Percentiles rank a stretch among this genome's conserved stretches.
phyloP scores from a whole-genome alignment of 257 asterid species.

The Przewalskia tangutica region DNA sequence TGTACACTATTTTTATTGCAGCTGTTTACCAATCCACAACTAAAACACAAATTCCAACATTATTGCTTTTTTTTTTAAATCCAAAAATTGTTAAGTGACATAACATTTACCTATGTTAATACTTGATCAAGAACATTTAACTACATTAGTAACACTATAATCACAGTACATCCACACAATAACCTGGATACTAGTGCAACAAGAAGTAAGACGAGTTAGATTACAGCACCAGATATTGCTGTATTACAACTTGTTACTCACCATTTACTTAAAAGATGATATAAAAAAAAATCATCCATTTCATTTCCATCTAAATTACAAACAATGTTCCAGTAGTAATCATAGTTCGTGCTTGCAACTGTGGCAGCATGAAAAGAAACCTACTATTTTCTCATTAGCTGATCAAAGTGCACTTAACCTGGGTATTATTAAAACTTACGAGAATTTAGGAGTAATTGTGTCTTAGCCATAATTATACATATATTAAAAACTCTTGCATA shows the following conservation, averaged over 20 bases:
- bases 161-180: neutral
- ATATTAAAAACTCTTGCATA: too few species aligned
- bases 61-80: too few species aligned
- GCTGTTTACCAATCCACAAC: too few species aligned
- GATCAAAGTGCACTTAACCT: neutral
- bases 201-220: neutral
- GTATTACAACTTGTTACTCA: neutral
- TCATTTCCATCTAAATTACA: neutral
- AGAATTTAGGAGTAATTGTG: too few species aligned
- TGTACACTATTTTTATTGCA: too few species aligned
- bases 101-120: neutral
- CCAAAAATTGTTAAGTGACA: too few species aligned
- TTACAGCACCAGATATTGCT: neutral
- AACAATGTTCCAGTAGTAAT: neutral
- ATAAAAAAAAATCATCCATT: neutral
- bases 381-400: neutral
- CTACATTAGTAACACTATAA: neutral
- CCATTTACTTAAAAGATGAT: neutral
- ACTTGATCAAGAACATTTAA: neutral
- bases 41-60: too few species aligned
- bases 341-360: neutral
- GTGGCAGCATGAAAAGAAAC: neutral
- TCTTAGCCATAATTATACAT: too few species aligned
- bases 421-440: too few species aligned
- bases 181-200: neutral